phyloP scores from a whole-genome alignment of 75 land plant genomes.

The Pinus albicaulis region DNA sequence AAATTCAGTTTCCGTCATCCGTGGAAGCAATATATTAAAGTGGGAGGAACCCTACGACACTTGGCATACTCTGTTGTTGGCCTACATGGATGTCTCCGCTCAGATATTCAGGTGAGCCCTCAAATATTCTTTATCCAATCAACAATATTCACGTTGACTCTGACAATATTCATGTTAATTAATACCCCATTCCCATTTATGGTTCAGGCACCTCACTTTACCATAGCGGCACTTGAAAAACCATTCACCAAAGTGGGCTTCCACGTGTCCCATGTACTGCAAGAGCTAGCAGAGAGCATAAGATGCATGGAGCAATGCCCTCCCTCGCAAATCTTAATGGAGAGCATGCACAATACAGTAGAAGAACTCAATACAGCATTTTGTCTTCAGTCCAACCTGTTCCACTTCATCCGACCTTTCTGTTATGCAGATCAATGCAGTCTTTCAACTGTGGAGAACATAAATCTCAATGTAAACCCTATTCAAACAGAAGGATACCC shows the following conservation, averaged over 20 bases:
- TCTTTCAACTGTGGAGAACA: too few relatives aligned
- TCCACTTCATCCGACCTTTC: too few relatives aligned
- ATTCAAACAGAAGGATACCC: too few relatives aligned
- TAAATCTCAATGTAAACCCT: too few relatives aligned
- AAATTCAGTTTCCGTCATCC: constrained; percentile 52
- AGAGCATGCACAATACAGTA: constrained; percentile 16
- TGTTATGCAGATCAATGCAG: too few relatives aligned
- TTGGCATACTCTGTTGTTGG: constrained; percentile 50
- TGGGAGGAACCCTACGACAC: constrained; percentile 60
- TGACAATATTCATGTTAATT: too few relatives aligned
- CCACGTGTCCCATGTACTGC: constrained; percentile 16
- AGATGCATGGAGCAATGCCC: constrained; percentile 21
- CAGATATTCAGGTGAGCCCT: constrained; percentile 46
- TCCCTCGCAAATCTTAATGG: not conserved
- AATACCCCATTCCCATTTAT: not conserved
- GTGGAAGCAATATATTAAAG: constrained; percentile 56
- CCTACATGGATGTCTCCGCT: constrained; percentile 44
- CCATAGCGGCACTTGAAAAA: constrained; percentile 16
- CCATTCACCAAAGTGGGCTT: constrained; percentile 18
- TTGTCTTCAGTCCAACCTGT: not conserved
- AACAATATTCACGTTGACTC: too few relatives aligned
- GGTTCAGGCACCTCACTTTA: constrained; percentile 3
- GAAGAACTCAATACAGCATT: constrained; percentile 2
- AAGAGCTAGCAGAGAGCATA: constrained; percentile 37
- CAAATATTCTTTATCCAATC: not conserved